Conservation (phyloP, 1,284 basidiomycete genomes). For the Ganoderma leucocontextum region DNA sequence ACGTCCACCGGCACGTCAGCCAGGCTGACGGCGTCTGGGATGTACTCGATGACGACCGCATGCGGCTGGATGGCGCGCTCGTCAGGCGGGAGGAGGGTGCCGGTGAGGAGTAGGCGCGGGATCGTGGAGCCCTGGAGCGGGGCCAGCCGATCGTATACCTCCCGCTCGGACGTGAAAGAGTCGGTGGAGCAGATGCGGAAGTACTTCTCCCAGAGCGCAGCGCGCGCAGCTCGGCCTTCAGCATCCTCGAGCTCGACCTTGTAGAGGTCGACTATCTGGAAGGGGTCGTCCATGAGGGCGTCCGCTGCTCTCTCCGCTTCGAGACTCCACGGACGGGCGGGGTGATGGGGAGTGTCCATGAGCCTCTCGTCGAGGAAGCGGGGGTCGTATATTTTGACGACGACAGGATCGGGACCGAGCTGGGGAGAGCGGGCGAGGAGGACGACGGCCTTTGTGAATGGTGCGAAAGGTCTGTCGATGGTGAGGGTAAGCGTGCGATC, state of each 20-base stretch:
- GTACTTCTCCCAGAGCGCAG: constrained; percentile 10
- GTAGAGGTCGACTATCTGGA: neutral
- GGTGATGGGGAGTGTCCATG: too few species aligned
- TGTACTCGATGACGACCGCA: constrained; percentile 21
- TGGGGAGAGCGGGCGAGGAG: constrained; percentile 8
- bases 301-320: constrained; percentile 5
- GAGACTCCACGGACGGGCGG: neutral
- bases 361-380: constrained; percentile 17
- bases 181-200: neutral
- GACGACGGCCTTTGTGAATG: constrained; percentile 8
- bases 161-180: constrained; percentile 5
- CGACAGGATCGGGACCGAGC: constrained; percentile 8
- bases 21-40: constrained; percentile 21
- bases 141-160: constrained; percentile 12
- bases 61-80: constrained; percentile 16
- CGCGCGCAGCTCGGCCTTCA: neutral
- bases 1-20: neutral
- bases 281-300: neutral
- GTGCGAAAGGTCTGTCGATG: constrained; percentile 1
- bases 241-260: constrained; percentile 7
- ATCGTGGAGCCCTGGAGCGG: constrained; percentile 19
- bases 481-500: neutral
- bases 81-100: constrained; percentile 6
- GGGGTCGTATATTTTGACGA: constrained; percentile 26
- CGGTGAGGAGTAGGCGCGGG: constrained; percentile 13